These are phyloP conservation scores for Candida incommunis DNA, from an alignment of 805 yeast species.

Conservation along the genomic window DNA sequence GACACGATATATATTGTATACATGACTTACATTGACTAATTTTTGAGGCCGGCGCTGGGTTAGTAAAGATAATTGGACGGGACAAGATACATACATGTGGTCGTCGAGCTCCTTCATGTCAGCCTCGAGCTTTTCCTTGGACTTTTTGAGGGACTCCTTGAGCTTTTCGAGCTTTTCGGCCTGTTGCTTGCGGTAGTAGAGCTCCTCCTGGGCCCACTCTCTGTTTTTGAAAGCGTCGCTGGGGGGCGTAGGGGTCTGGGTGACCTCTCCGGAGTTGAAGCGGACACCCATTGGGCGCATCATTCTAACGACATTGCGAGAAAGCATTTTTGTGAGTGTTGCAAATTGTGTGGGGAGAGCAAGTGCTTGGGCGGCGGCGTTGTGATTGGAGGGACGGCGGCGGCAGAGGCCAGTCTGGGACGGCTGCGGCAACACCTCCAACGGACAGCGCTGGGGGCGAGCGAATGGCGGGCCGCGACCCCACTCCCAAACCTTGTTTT, in stretches of 20 bases:
- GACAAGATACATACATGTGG: conserved; percentile 14
- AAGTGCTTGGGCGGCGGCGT: not conserved
- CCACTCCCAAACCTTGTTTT: no score
- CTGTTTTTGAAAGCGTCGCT: conserved; percentile 66
- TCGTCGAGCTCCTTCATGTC: conserved; percentile 17
- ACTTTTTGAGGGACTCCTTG: conserved; percentile 64
- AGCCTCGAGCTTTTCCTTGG: conserved; percentile 16
- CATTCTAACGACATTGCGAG: conserved; percentile 6
- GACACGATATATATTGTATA: not conserved
- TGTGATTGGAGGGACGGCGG: no score
- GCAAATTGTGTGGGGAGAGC: conserved; percentile 1
- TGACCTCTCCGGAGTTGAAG: conserved; percentile 41
- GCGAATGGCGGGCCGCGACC: no score
- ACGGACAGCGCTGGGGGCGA: not conserved
- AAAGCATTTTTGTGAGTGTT: conserved; percentile 6
- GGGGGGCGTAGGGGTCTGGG: conserved; percentile 41
- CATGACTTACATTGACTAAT: not conserved
- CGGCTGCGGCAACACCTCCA: not conserved
- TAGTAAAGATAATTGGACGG: not conserved
- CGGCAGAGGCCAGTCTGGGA: not conserved
- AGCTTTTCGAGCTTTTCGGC: conserved; percentile 70
- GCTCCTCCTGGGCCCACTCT: conserved; percentile 85
- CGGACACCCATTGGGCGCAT: conserved; percentile 18
- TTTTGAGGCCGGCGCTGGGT: conserved; percentile 1
- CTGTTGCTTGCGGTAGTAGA: conserved; percentile 77